Conservation (phyloP, 2,329 filamentous ascomycete species). For the Hypoxylon sp. region DNA sequence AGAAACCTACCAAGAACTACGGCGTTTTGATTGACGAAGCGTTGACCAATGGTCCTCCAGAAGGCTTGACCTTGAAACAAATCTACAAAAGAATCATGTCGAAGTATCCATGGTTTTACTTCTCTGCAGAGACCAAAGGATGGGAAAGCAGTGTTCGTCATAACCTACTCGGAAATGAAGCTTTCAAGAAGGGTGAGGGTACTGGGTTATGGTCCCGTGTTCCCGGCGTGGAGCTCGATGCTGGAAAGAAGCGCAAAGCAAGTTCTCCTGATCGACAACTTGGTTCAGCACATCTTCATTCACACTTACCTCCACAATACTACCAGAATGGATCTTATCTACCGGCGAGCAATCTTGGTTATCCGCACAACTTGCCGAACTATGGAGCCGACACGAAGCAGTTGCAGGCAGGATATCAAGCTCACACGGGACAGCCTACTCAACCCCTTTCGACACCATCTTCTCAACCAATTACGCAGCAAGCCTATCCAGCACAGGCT, state of each 20-base stretch:
- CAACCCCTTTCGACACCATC: slow-evolving; percentile 44
- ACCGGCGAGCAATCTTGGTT: slow-evolving; percentile 45
- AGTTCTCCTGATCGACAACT: slow-evolving; percentile 64
- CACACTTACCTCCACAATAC: slow-evolving; percentile 52
- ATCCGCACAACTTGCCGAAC: slow-evolving; percentile 45
- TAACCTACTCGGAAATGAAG: slow-evolving; percentile 73
- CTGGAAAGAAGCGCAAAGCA: slow-evolving; percentile 72
- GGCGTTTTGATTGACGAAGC: slow-evolving; percentile 73
- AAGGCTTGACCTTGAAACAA: slow-evolving; percentile 71
- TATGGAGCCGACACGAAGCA: slow-evolving; percentile 48
- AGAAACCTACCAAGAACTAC: slow-evolving; percentile 75
- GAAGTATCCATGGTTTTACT: slow-evolving; percentile 72
- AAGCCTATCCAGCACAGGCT: slow-evolving; percentile 48
- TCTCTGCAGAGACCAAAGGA: slow-evolving; percentile 73
- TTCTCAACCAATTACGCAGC: slow-evolving; percentile 48
- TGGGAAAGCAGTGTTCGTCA: slow-evolving; percentile 77
- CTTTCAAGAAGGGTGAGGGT: slow-evolving; percentile 71
- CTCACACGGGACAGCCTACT: slow-evolving; percentile 41
- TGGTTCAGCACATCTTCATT: slow-evolving; percentile 50
- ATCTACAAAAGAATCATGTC: slow-evolving; percentile 74
- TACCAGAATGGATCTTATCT: slow-evolving; percentile 53
- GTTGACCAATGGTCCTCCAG: slow-evolving; percentile 66
- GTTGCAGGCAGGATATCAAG: slow-evolving; percentile 45
- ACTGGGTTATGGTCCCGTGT: slow-evolving; percentile 71
- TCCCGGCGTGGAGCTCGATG: slow-evolving; percentile 70